phyloP scores from a whole-genome alignment of 257 asterid genomes.

The Salvia rosmarinus region DNA sequence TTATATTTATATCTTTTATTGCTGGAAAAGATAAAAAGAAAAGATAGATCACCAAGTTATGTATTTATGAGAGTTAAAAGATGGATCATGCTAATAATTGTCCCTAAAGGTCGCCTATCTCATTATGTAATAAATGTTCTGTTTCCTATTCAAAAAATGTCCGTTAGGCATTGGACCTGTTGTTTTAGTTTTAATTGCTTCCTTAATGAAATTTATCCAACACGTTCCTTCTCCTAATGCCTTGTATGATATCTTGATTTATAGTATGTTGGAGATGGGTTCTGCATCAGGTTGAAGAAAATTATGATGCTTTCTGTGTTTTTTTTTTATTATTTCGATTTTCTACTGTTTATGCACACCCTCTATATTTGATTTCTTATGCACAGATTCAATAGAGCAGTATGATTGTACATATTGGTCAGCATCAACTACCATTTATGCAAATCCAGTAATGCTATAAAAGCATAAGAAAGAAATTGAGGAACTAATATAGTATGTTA shows the following conservation, averaged over 20 bases:
- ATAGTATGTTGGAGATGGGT: conserved; percentile 10
- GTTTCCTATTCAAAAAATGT: not conserved
- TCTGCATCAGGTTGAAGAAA: not conserved
- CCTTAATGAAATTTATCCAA: not conserved
- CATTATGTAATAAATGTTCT: not conserved
- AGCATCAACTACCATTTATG: not conserved
- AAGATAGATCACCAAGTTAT: not conserved
- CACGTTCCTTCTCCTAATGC: not conserved
- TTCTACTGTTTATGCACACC: not conserved
- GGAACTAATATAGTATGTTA: not conserved
- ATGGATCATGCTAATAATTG: not conserved
- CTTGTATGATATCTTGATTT: not conserved
- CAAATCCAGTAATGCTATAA: not conserved
- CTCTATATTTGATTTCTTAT: not conserved
- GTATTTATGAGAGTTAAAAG: not conserved
- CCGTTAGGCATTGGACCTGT: not conserved
- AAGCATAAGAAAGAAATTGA: not conserved
- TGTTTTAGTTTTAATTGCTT: not conserved
- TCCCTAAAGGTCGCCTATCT: not conserved
- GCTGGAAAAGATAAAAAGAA: not conserved
- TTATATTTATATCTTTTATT: not conserved
- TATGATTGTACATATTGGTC: conserved; percentile 1
- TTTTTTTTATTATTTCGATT: not conserved
- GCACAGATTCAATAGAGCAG: not conserved
- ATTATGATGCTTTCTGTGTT: not conserved